These are phyloP conservation scores for Arabidopsis arenosa DNA, from an alignment of 345 rosid species.

Conservation along the genomic window DNA sequence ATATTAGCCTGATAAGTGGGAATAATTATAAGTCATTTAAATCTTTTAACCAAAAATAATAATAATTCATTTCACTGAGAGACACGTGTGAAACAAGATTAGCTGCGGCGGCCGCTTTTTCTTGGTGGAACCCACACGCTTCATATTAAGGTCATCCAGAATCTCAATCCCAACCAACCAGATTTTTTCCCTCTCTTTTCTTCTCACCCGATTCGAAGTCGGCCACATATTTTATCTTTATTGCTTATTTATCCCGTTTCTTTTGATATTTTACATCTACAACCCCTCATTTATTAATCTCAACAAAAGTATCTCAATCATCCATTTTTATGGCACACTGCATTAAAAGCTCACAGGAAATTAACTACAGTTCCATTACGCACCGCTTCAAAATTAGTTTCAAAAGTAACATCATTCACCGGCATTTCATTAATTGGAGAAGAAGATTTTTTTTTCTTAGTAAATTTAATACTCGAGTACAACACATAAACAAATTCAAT, in stretches of 20 bases:
- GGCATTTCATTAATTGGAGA: conserved; percentile 24
- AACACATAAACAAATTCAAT: neutral
- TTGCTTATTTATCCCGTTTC: neutral
- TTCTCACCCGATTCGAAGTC: conserved; percentile 37
- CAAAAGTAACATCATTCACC: conserved; percentile 9
- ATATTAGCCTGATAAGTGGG: neutral
- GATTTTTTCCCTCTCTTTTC: conserved; percentile 34
- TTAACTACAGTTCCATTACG: conserved; percentile 4
- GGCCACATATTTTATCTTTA: conserved; percentile 12
- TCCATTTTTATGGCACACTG: neutral
- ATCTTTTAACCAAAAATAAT: neutral
- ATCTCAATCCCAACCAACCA: conserved; percentile 51
- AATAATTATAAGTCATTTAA: conserved; percentile 19
- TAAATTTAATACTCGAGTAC: no score
- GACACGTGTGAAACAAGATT: conserved; percentile 62
- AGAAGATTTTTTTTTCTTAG: neutral
- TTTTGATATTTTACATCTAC: neutral
- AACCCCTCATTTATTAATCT: neutral
- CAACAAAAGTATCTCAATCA: neutral
- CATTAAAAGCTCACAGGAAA: neutral
- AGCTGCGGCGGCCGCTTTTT: conserved; percentile 64
- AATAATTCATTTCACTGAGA: neutral
- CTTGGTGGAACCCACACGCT: conserved; percentile 49
- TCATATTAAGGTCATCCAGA: conserved; percentile 50
- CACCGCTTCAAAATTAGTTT: conserved; percentile 14